phyloP scores from a whole-genome alignment of 2,329 filamentous ascomycete species.

The Diaporthe longicolla region DNA sequence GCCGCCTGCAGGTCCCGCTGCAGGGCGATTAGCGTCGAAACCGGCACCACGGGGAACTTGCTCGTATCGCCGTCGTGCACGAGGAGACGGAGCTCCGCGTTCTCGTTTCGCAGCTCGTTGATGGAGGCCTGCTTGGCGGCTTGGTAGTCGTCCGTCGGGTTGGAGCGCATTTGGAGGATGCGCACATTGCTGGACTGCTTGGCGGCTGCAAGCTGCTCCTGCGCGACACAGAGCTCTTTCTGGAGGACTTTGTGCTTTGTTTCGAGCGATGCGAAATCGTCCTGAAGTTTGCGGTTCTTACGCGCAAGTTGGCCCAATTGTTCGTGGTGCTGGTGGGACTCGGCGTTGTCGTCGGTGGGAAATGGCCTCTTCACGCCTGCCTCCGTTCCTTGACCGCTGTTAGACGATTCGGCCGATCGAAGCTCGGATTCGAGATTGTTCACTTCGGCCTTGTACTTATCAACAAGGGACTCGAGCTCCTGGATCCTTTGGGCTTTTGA shows the following conservation, averaged over 20 bases:
- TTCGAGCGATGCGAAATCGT: slow-evolving; percentile 79
- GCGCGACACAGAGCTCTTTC: slow-evolving; percentile 79
- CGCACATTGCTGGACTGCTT: slow-evolving; percentile 81
- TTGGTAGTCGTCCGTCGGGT: slow-evolving; percentile 89
- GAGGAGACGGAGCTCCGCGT: slow-evolving; percentile 83
- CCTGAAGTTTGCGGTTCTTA: slow-evolving; percentile 88
- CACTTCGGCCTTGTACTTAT: slow-evolving; percentile 87
- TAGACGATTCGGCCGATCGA: slow-evolving; percentile 70
- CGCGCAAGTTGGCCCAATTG: slow-evolving; percentile 87
- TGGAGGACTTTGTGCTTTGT: slow-evolving; percentile 79
- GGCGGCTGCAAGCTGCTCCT: slow-evolving; percentile 78
- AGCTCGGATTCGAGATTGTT: slow-evolving; percentile 81
- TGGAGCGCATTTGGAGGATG: slow-evolving; percentile 88
- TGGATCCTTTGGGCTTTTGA: slow-evolving; percentile 81
- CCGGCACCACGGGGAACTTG: slow-evolving; percentile 77
- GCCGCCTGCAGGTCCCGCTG: slow-evolving; percentile 82
- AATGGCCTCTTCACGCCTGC: slow-evolving; percentile 75
- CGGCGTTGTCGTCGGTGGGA: slow-evolving; percentile 61
- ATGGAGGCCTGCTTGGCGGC: slow-evolving; percentile 87
- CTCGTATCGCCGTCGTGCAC: slow-evolving; percentile 64
- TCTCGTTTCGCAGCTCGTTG: slow-evolving; percentile 83
- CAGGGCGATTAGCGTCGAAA: slow-evolving; percentile 80
- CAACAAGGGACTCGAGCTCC: slow-evolving; percentile 87
- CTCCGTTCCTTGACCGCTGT: slow-evolving; percentile 51
- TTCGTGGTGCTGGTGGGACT: slow-evolving; percentile 69